Conservation (phyloP, 2,329 filamentous ascomycete species). For the Apiospora kogelbergensis region DNA sequence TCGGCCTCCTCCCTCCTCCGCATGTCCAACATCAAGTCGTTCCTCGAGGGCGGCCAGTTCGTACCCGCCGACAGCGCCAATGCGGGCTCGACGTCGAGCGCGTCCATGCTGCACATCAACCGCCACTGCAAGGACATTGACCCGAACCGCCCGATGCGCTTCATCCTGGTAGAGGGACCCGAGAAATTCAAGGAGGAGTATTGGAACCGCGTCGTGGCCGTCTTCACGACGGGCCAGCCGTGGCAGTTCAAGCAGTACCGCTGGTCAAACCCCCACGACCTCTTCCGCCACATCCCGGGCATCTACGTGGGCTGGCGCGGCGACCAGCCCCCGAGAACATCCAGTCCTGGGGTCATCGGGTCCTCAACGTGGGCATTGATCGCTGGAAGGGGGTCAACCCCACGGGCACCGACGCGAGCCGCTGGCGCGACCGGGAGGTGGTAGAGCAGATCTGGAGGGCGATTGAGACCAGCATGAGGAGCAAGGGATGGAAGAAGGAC, state of each 20-base stretch:
- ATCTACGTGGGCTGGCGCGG: constrained; percentile 91
- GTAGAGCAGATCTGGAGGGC: constrained; percentile 90
- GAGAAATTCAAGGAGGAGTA: constrained; percentile 98
- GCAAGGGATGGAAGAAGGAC: constrained; percentile 78
- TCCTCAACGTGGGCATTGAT: constrained; percentile 78
- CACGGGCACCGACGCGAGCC: constrained; percentile 48
- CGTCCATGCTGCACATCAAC: constrained; percentile 83
- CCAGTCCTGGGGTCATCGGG: constrained; percentile 81
- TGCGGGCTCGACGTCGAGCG: constrained; percentile 59
- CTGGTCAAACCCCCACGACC: constrained; percentile 83
- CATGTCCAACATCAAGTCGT: constrained; percentile 93
- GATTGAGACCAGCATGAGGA: constrained; percentile 85
- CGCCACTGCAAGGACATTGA: constrained; percentile 74
- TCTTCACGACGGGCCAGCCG: constrained; percentile 95
- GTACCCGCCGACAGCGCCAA: constrained; percentile 67
- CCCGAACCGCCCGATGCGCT: constrained; percentile 73
- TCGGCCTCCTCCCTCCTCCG: constrained; percentile 93
- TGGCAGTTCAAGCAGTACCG: constrained; percentile 99
- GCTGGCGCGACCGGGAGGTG: constrained; percentile 87
- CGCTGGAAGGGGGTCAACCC: constrained; percentile 65
- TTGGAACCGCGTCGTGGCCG: constrained; percentile 91
- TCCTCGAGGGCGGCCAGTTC: constrained; percentile 84
- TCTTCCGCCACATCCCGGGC: constrained; percentile 86
- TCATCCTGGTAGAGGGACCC: constrained; percentile 91
- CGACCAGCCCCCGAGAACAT: constrained; percentile 78